Conservation (phyloP, 140 eudicot species). For the Cichorium intybus region DNA sequence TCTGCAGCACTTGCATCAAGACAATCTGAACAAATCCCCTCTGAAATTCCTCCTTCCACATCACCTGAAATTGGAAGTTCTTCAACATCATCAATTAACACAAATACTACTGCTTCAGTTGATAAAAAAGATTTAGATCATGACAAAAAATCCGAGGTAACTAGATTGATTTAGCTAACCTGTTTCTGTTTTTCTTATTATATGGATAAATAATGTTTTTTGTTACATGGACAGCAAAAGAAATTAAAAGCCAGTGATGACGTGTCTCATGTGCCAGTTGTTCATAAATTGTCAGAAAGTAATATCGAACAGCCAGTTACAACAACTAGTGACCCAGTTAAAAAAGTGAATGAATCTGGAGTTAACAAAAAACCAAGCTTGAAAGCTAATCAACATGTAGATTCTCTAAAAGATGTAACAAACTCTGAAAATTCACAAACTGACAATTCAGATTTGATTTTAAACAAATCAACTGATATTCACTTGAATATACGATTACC, state of each 20-base stretch:
- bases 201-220: too few relatives aligned
- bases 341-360: slow-evolving; percentile 17
- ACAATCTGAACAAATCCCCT: slow-evolving; percentile 38
- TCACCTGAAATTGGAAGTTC: slow-evolving; percentile 46
- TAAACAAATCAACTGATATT: slow-evolving; percentile 50
- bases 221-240: slow-evolving; percentile 33
- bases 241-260: slow-evolving; percentile 26
- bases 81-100: slow-evolving; percentile 25
- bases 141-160: slow-evolving; percentile 39
- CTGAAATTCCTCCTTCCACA: slow-evolving; percentile 26
- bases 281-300: slow-evolving; percentile 24
- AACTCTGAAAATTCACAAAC: slow-evolving; percentile 25
- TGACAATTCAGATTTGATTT: slow-evolving; percentile 29
- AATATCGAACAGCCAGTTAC: slow-evolving; percentile 9
- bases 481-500: slow-evolving; percentile 67
- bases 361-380: slow-evolving; percentile 19
- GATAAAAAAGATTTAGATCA: slow-evolving; percentile 20
- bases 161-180: slow-evolving; percentile 9
- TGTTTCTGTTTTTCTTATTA: too few relatives aligned
- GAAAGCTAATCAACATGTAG: slow-evolving; percentile 23
- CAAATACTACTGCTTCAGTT: slow-evolving; percentile 18
- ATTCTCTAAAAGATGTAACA: slow-evolving; percentile 17
- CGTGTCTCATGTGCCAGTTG: slow-evolving; percentile 28
- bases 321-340: slow-evolving; percentile 20
- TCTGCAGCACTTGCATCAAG: slow-evolving; percentile 77